These are phyloP conservation scores for Cochlearia excelsa DNA, from an alignment of 345 rosid genomes.

Conservation along the genomic window DNA sequence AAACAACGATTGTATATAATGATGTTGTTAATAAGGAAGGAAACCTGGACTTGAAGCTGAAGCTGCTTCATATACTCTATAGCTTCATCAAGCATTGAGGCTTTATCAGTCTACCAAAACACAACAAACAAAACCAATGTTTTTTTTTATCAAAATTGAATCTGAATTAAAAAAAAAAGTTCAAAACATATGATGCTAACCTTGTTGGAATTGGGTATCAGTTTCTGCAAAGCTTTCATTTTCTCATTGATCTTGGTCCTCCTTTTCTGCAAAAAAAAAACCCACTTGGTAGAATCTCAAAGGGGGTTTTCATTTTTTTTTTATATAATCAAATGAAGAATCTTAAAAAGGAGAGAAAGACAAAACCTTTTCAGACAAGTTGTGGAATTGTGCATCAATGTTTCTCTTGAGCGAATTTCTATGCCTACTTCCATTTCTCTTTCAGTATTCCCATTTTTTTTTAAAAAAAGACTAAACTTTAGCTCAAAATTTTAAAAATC, in stretches of 20 bases:
- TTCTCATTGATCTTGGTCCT: slow-evolving; percentile 79
- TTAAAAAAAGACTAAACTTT: not conserved
- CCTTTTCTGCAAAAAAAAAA: slow-evolving; percentile 47
- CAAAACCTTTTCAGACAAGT: slow-evolving; percentile 72
- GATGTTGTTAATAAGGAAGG: not conserved
- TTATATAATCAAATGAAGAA: not conserved
- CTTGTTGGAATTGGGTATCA: slow-evolving; percentile 79
- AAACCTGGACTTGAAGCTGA: slow-evolving; percentile 80
- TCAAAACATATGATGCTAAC: slow-evolving; percentile 22
- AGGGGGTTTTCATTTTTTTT: too few species aligned
- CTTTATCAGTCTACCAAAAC: slow-evolving; percentile 64
- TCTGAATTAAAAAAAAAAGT: too few species aligned
- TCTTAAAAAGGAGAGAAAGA: not conserved
- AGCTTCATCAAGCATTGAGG: slow-evolving; percentile 86
- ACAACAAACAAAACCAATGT: not conserved
- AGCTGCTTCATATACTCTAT: slow-evolving; percentile 82
- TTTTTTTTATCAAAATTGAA: too few species aligned
- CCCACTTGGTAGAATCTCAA: too few species aligned
- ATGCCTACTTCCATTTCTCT: slow-evolving; percentile 36
- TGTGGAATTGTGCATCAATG: slow-evolving; percentile 74
- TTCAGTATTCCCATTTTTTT: slow-evolving; percentile 1
- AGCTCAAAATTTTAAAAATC: not conserved
- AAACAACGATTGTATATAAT: not conserved
- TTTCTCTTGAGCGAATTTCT: slow-evolving; percentile 56
- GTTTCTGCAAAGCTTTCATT: slow-evolving; percentile 76